Evolutionary conservation across 192 early-diverging fungal genomes (phyloP), one percentile per base, ranked within the genome.

Genomic region (Coemansia sp.): DNA sequence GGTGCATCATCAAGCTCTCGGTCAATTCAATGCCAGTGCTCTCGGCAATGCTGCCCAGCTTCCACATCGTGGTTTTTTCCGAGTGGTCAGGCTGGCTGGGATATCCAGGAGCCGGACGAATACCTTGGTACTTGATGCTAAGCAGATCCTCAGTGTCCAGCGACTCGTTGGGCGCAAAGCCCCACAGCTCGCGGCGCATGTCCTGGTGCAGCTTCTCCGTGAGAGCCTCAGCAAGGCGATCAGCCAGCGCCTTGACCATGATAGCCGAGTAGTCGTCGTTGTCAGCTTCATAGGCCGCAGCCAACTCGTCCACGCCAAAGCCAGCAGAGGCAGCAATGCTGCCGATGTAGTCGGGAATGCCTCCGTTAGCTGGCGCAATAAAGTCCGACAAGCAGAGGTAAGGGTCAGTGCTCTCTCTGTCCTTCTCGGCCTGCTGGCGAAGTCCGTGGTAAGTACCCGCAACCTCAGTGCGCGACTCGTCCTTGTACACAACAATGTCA

Each of bases 71-170:
- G 61, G 69, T 68, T 86, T 98, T 98, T 76, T 98, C 95, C 1
- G 92, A 91, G 73, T 98, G 95, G 65, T 98, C 95, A 13, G 95
- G 95, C 74, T 98, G 95, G 24, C 89, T 94, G 27, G 95, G 95
- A 70, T 98, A 98, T 22, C 94, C 95, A 1, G 94, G 94, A 0
- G 95, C 95, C 2, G 95, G 95, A 12, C 95, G 91, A 66, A 98
- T 98, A 59, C 95, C 95, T 72, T 93, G 89, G 80, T 98, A 98
- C 74, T 94, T 93, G 72, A 98, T 89, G 74, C 90, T 88, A 71
- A 98, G 86, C 86, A 96, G 72, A 37, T 95, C 94, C 60, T 87
- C 86, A 35, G 91, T 85, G 29, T 87, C 77, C 59, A 98, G 83
- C 1, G 81, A 81, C 82, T 96, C 95, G 12, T 72, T 38, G 3